These are phyloP conservation scores for Irpex sp. DNA, from an alignment of 1,284 basidiomycete species.

Conservation along the genomic window DNA sequence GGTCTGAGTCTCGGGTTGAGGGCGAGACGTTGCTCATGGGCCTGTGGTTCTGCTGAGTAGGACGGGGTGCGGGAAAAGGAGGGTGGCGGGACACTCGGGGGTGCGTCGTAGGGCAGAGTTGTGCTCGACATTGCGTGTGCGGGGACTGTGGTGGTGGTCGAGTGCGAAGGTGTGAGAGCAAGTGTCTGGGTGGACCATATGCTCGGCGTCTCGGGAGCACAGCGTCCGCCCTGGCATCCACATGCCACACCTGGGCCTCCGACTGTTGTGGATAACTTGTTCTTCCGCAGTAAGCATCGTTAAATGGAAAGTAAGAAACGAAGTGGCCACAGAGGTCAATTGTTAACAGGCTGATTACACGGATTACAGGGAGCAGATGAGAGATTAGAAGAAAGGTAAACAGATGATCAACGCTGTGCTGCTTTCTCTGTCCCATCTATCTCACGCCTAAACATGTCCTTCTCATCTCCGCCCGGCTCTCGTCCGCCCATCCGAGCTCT, in stretches of 20 bases:
- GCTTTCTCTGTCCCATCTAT: not conserved
- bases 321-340: not conserved
- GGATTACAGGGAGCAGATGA: not conserved
- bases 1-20: constrained; percentile 30
- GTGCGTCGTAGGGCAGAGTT: constrained; percentile 29
- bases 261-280: not conserved
- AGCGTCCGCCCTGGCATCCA: not conserved
- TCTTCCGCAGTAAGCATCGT: not conserved
- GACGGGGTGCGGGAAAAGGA: constrained; percentile 22
- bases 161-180: not conserved
- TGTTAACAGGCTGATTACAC: not conserved
- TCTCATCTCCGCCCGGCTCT: not conserved
- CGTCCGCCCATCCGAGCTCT: constrained; percentile 43
- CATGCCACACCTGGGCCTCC: not conserved
- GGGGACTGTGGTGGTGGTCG: not conserved
- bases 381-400: not conserved
- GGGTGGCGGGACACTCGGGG: constrained; percentile 10
- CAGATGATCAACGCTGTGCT: not conserved
- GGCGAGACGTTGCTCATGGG: constrained; percentile 51
- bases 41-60: constrained; percentile 44
- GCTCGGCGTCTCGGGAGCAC: not conserved
- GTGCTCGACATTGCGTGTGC: constrained; percentile 28
- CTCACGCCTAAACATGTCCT: not conserved
- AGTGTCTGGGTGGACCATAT: not conserved
- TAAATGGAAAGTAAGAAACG: not conserved